Evolutionary conservation across 1,284 basidiomycete genomes (phyloP).

Genomic region (Mycena sp.): DNA sequence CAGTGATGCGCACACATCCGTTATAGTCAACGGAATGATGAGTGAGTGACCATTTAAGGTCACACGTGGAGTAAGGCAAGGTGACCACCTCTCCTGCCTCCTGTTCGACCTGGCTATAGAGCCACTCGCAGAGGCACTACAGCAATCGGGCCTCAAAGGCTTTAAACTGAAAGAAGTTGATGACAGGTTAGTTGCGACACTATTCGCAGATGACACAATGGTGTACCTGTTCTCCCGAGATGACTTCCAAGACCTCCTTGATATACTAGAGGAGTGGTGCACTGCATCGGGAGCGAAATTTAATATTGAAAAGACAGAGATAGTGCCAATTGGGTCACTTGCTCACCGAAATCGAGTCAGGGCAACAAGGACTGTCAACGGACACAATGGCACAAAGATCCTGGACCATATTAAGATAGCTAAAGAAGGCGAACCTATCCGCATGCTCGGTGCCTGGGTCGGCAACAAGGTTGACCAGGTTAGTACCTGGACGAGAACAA

Average conservation of each 20-base stretch:
- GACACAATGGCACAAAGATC: constrained; percentile 6
- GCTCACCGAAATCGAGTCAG: constrained; percentile 2
- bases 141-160: constrained; percentile 16
- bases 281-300: constrained; percentile 28
- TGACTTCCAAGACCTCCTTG: constrained; percentile 12
- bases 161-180: constrained; percentile 1
- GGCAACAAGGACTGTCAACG: constrained; percentile 8
- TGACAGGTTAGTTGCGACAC: constrained; percentile 23
- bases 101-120: constrained; percentile 40
- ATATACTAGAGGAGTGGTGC: constrained; percentile 32
- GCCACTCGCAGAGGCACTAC: constrained; percentile 9
- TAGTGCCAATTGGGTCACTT: constrained; percentile 30
- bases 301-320: constrained; percentile 32
- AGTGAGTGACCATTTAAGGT: constrained; percentile 29
- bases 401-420: constrained; percentile 26
- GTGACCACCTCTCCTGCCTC: constrained; percentile 39
- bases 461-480: constrained; percentile 28
- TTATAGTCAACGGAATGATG: constrained; percentile 35
- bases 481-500: constrained; percentile 21
- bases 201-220: constrained; percentile 33
- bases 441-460: constrained; percentile 33
- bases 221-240: constrained; percentile 26
- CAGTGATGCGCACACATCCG: constrained; percentile 20
- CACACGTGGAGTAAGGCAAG: constrained; percentile 37
- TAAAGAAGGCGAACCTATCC: constrained; percentile 16